phyloP scores from a whole-genome alignment of 345 rosid genomes.

The Gossypium rotundifolium region DNA sequence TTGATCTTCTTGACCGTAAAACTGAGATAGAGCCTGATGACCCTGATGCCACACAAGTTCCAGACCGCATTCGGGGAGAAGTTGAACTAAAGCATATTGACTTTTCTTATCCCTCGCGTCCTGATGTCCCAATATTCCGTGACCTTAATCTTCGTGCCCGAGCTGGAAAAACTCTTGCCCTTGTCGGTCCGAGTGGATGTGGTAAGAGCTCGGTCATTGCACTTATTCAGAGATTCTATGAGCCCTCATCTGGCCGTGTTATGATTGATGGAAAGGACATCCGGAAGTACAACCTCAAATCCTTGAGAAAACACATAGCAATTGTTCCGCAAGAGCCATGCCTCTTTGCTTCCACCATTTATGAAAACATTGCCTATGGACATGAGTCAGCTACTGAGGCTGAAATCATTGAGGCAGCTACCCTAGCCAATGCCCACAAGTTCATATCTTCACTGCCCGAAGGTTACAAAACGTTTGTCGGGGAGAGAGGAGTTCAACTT shows the following conservation, averaged over 20 bases:
- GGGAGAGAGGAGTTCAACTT: conserved; percentile 89
- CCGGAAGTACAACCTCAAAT: conserved; percentile 83
- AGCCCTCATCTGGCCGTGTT: conserved; percentile 86
- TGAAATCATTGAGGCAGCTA: conserved; percentile 92
- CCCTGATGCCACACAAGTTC: conserved; percentile 64
- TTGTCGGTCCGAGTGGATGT: conserved; percentile 97
- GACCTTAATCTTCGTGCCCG: conserved; percentile 87
- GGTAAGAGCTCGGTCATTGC: conserved; percentile 95
- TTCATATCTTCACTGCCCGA: conserved; percentile 82
- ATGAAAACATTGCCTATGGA: conserved; percentile 92
- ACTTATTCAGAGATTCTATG: conserved; percentile 77
- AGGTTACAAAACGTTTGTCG: conserved; percentile 79
- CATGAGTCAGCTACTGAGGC: conserved; percentile 74
- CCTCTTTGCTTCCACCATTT: conserved; percentile 79
- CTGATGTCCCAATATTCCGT: conserved; percentile 76
- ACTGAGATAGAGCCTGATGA: conserved; percentile 98
- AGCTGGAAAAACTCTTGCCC: conserved; percentile 92
- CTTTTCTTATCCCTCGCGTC: conserved; percentile 89
- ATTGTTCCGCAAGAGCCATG: conserved; percentile 95
- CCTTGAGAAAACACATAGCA: conserved; percentile 83
- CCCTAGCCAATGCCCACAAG: conserved; percentile 82
- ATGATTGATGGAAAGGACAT: conserved; percentile 91
- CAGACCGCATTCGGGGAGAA: conserved; percentile 83
- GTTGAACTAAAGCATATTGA: conserved; percentile 90
- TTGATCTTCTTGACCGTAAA: conserved; percentile 90